phyloP scores from a whole-genome alignment of 495 filamentous ascomycete genomes.

The Aspergillus panamensis region DNA sequence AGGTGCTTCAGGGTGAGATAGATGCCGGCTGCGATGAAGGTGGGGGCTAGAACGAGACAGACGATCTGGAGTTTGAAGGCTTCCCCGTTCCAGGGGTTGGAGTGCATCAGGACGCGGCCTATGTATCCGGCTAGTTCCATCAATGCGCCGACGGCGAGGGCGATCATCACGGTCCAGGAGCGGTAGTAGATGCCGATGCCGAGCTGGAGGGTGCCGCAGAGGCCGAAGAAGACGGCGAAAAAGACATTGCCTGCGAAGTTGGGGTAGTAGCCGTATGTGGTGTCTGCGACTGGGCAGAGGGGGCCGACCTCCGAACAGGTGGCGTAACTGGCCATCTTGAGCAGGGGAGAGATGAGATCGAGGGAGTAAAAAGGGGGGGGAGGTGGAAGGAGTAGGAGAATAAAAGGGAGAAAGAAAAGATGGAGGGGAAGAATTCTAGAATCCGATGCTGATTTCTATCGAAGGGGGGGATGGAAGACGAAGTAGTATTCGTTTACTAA shows the following conservation, averaged over 20 bases:
- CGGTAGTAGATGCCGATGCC: conserved; percentile 52
- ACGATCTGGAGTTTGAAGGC: conserved; percentile 67
- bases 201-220: conserved; percentile 47
- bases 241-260: conserved; percentile 60
- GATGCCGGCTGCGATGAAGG: conserved; percentile 50
- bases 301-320: conserved; percentile 47
- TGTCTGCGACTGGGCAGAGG: conserved; percentile 53
- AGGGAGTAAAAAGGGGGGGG: too few relatives aligned
- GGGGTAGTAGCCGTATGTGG: conserved; percentile 67
- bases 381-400: neutral
- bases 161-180: conserved; percentile 59
- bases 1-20: conserved; percentile 21
- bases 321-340: conserved; percentile 26
- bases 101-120: conserved; percentile 55
- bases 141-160: conserved; percentile 45
- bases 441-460: neutral
- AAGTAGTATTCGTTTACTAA: neutral
- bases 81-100: conserved; percentile 55
- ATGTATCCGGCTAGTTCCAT: conserved; percentile 55
- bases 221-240: conserved; percentile 53
- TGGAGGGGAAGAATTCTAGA: neutral
- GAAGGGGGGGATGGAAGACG: neutral
- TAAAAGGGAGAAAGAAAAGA: conserved; percentile 4
- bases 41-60: conserved; percentile 63
- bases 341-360: neutral